A percentile compares a stretch with the other conserved stretches of the same genome.
phyloP scores from a whole-genome alignment of 495 filamentous ascomycete genomes.

The Aspergillus coremiiformis region DNA sequence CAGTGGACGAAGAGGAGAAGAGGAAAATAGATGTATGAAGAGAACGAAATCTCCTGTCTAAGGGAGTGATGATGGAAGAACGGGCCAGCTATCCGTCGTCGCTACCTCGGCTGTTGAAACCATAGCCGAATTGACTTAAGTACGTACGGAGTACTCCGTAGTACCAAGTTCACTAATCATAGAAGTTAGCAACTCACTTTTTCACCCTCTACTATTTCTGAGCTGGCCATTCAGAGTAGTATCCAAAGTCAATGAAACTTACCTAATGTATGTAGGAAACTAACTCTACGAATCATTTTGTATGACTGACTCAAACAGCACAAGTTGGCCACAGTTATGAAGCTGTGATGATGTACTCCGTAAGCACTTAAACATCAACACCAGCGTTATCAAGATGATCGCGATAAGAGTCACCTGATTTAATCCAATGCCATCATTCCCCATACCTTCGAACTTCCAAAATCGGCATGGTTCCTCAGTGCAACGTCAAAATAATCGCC shows the following conservation, averaged over 20 bases:
- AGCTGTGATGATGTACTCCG: neutral
- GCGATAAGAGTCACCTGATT: neutral
- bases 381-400: neutral
- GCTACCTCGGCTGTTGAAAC: neutral
- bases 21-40: neutral
- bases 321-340: neutral
- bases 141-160: too few relatives aligned
- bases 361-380: neutral
- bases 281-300: too few relatives aligned
- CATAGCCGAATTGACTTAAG: neutral
- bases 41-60: neutral
- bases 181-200: neutral
- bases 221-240: too few relatives aligned
- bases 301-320: neutral
- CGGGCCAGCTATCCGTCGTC: neutral
- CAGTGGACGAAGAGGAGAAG: neutral
- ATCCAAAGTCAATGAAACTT: too few relatives aligned
- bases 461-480: neutral
- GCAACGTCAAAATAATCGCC: neutral
- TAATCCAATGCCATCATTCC: neutral
- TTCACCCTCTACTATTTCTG: too few relatives aligned
- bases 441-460: neutral
- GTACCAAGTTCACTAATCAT: slow-evolving; percentile 2
- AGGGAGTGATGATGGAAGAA: neutral
- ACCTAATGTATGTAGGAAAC: too few relatives aligned